These are phyloP conservation scores for Teunomyces pallodes DNA, from an alignment of 805 yeast genomes.

Conservation along the genomic window DNA sequence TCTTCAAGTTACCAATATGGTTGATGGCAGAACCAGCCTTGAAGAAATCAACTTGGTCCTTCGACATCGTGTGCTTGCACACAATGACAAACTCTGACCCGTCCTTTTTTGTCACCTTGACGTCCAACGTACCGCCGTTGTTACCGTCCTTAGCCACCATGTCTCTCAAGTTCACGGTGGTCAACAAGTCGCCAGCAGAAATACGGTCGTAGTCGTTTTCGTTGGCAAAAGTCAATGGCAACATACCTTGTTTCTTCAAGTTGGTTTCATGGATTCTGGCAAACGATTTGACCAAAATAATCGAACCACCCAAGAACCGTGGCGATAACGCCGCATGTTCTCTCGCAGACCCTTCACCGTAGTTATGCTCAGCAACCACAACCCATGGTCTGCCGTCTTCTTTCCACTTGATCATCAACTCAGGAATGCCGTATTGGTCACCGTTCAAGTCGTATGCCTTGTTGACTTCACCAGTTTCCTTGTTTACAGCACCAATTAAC, in stretches of 20 bases:
- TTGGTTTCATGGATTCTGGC: constrained; percentile 99
- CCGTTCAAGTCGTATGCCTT: constrained; percentile 86
- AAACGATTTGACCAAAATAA: constrained; percentile 88
- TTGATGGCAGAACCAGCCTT: constrained; percentile 97
- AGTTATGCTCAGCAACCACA: constrained; percentile 97
- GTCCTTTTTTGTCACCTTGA: constrained; percentile 70
- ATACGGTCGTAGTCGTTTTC: constrained; percentile 86
- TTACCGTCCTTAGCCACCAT: constrained; percentile 79
- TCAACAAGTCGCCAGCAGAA: constrained; percentile 71
- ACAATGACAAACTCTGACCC: constrained; percentile 70
- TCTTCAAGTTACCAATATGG: constrained; percentile 65
- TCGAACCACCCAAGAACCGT: constrained; percentile 86
- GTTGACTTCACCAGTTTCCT: constrained; percentile 96
- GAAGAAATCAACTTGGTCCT: constrained; percentile 93
- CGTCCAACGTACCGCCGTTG: constrained; percentile 76
- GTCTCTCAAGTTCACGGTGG: constrained; percentile 71
- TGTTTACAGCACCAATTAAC: constrained; percentile 93
- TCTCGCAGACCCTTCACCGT: constrained; percentile 99
- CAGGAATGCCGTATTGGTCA: constrained; percentile 79
- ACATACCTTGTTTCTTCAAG: constrained; percentile 96
- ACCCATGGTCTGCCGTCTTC: constrained; percentile 82
- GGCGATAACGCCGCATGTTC: constrained; percentile 98
- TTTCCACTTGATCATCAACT: constrained; percentile 94
- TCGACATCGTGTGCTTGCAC: constrained; percentile 94
- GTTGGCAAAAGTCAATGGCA: constrained; percentile 89